Evolutionary conservation across 2,329 filamentous ascomycete genomes (phyloP).

Genomic region (Neofusicoccum parvum): DNA sequence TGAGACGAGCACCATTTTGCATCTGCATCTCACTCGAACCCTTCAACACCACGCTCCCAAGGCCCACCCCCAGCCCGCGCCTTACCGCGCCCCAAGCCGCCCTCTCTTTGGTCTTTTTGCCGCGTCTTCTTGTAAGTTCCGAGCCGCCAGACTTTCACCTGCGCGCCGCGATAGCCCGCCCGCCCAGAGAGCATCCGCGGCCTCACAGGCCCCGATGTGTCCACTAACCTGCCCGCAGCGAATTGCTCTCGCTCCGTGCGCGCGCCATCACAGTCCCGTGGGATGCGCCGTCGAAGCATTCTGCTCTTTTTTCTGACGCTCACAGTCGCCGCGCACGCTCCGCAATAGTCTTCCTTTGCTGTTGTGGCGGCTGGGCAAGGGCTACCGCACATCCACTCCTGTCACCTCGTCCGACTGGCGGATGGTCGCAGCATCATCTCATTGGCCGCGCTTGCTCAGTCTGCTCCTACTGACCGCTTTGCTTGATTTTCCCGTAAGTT

Average conservation of each 20-base stretch:
- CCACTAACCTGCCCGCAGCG: constrained; percentile 6
- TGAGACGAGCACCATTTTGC: constrained; percentile 20
- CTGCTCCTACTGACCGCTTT: background rate
- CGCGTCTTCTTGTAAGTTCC: background rate
- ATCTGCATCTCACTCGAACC: constrained; percentile 19
- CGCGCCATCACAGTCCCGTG: background rate
- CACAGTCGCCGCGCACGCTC: background rate
- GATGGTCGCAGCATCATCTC: background rate
- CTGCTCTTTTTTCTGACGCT: background rate
- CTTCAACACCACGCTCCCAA: background rate
- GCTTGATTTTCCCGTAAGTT: constrained; percentile 3
- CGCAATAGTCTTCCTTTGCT: constrained; percentile 1
- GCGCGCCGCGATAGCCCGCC: background rate
- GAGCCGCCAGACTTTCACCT: background rate
- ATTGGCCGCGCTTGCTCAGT: background rate
- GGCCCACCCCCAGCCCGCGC: background rate
- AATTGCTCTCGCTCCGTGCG: background rate
- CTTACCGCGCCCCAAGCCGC: background rate
- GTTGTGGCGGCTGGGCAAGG: constrained; percentile 4
- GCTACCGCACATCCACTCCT: constrained; percentile 7
- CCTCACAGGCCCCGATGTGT: background rate
- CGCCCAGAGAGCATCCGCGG: constrained; percentile 1
- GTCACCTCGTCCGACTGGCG: background rate
- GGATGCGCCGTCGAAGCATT: background rate
- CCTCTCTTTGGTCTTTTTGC: background rate